A percentile compares a stretch with the other conserved stretches of the same genome.
These are phyloP conservation scores for Lindgomyces ingoldianus DNA, from an alignment of 495 filamentous ascomycete species.

Conservation along the genomic window DNA sequence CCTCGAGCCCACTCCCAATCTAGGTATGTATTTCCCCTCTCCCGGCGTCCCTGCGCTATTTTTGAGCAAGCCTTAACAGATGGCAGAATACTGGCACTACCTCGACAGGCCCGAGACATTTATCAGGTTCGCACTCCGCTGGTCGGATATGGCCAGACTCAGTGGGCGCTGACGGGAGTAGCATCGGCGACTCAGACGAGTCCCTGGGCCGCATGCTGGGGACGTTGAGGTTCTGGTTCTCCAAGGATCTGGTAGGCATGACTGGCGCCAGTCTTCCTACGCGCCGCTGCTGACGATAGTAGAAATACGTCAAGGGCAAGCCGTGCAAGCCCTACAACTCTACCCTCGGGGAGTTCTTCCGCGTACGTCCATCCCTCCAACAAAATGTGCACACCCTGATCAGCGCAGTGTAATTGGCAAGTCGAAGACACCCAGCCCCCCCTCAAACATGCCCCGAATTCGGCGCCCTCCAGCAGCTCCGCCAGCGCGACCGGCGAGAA, in stretches of 20 bases:
- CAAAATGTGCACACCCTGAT: slow-evolving; percentile 3
- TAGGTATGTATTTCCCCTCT: slow-evolving; percentile 56
- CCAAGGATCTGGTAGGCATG: slow-evolving; percentile 76
- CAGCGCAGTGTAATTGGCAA: slow-evolving; percentile 82
- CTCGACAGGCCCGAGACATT: slow-evolving; percentile 95
- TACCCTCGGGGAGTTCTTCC: slow-evolving; percentile 94
- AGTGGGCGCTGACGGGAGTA: slow-evolving; percentile 49
- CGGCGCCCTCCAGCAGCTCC: slow-evolving; percentile 50
- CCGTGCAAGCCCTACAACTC: slow-evolving; percentile 99
- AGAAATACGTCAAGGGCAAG: slow-evolving; percentile 98
- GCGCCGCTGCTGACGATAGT: slow-evolving; percentile 23
- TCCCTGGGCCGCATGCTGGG: slow-evolving; percentile 88
- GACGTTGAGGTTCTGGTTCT: slow-evolving; percentile 95
- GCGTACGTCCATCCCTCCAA: slow-evolving; percentile 55
- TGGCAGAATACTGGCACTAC: slow-evolving; percentile 94
- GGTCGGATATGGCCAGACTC: not conserved
- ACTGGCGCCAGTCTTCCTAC: not conserved
- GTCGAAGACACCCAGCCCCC: slow-evolving; percentile 66
- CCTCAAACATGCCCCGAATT: slow-evolving; percentile 52
- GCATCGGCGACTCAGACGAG: slow-evolving; percentile 93
- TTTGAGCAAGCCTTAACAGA: slow-evolving; percentile 3
- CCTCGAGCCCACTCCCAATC: slow-evolving; percentile 89
- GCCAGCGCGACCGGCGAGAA: slow-evolving; percentile 40
- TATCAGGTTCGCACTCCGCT: slow-evolving; percentile 56
- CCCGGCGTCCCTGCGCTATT: not conserved